These are phyloP conservation scores for Flaveria brownii DNA, from an alignment of 129 eudicot genomes.

Conservation along the genomic window DNA sequence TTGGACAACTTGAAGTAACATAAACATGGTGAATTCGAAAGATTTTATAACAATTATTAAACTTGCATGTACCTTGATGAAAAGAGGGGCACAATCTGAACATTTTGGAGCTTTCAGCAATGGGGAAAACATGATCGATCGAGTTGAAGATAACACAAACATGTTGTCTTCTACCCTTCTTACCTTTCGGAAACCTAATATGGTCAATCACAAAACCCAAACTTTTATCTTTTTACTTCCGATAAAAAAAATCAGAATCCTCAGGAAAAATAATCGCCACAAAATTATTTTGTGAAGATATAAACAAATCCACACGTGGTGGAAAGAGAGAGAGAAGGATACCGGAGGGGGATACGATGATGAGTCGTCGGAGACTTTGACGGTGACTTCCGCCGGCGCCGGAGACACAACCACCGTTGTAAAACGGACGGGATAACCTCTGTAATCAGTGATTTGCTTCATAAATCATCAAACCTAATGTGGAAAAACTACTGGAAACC, in stretches of 20 bases:
- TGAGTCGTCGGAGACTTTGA: constrained; percentile 18
- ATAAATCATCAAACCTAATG: too few relatives aligned
- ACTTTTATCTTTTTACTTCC: background rate
- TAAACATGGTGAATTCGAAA: background rate
- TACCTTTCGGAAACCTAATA: constrained; percentile 69
- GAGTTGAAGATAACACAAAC: constrained; percentile 73
- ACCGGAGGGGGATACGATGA: constrained; percentile 83
- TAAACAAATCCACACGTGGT: constrained; percentile 1
- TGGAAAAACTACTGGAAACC: too few relatives aligned
- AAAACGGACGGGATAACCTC: too few relatives aligned
- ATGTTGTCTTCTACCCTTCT: constrained; percentile 71
- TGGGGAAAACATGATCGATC: constrained; percentile 61
- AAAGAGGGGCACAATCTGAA: constrained; percentile 67
- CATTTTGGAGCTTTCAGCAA: constrained; percentile 67
- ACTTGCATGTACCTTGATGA: constrained; percentile 57
- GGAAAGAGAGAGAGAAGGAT: background rate
- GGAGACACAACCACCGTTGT: constrained; percentile 32
- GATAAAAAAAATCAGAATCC: background rate
- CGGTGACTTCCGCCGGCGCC: constrained; percentile 74
- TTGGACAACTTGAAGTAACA: too few relatives aligned
- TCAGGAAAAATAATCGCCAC: constrained; percentile 26
- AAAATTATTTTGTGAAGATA: background rate
- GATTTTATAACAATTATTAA: background rate
- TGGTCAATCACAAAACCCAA: constrained; percentile 21
- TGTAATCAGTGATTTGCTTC: too few relatives aligned